These are phyloP conservation scores for Ascochyta fabae DNA, from an alignment of 2,329 filamentous ascomycete genomes.

Conservation along the genomic window DNA sequence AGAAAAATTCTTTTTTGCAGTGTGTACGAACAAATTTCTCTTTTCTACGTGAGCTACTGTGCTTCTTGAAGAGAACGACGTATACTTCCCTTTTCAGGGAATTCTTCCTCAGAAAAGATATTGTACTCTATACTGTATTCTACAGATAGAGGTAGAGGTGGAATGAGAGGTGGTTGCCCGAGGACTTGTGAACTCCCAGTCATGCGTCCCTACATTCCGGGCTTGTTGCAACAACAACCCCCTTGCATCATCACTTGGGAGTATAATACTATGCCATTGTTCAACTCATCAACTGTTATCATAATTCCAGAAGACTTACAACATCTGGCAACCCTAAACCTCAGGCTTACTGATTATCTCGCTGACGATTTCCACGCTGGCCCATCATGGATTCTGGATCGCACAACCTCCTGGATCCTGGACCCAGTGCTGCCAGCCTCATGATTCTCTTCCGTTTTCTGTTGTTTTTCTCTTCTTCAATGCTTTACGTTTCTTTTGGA, in stretches of 20 bases:
- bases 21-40: not conserved
- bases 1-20: not conserved
- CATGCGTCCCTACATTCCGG: slow-evolving; percentile 1
- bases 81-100: not conserved
- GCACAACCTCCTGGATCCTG: not conserved
- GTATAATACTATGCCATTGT: not conserved
- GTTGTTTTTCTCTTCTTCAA: not conserved
- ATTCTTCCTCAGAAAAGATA: not conserved
- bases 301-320: not conserved
- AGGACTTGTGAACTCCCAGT: not conserved
- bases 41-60: too few relatives aligned
- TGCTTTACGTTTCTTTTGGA: not conserved
- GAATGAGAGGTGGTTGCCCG: not conserved
- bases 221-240: not conserved
- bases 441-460: not conserved
- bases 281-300: not conserved
- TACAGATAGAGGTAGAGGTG: too few relatives aligned
- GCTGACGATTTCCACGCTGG: not conserved
- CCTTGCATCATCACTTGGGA: not conserved
- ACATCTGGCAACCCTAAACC: not conserved
- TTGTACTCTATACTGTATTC: too few relatives aligned
- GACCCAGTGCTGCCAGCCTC: not conserved
- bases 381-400: not conserved
- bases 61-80: too few relatives aligned
- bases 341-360: too few relatives aligned